These are phyloP conservation scores for Rhodotorula sp. DNA, from an alignment of 1,284 basidiomycete species.

Conservation along the genomic window DNA sequence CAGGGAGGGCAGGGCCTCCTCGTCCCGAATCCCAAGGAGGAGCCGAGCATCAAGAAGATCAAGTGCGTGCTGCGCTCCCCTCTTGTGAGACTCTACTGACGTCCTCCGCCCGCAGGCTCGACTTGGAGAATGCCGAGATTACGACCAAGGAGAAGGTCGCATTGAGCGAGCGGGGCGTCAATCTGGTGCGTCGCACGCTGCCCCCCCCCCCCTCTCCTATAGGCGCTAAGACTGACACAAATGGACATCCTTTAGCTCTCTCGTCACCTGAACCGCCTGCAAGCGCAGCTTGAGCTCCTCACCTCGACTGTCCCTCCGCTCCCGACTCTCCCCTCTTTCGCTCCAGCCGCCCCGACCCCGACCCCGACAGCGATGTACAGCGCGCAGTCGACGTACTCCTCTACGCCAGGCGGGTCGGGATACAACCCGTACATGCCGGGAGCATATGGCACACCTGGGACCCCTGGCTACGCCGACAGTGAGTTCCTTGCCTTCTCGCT, in stretches of 20 bases:
- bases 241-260: conserved; percentile 33
- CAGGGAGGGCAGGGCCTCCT: conserved; percentile 35
- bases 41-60: conserved; percentile 33
- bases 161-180: conserved; percentile 44
- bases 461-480: conserved; percentile 15
- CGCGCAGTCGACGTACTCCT: conserved; percentile 8
- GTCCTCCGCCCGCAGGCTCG: conserved; percentile 22
- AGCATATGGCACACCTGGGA: conserved; percentile 9
- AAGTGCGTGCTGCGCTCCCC: conserved; percentile 7
- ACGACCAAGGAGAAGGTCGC: conserved; percentile 45
- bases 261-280: conserved; percentile 39
- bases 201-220: no score
- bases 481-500: neutral
- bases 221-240: neutral
- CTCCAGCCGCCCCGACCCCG: conserved; percentile 12
- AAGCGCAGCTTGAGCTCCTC: conserved; percentile 42
- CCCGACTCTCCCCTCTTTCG: conserved; percentile 38
- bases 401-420: neutral
- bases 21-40: conserved; percentile 40
- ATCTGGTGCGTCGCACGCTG: conserved; percentile 32
- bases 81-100: neutral
- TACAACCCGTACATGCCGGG: conserved; percentile 25
- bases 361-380: conserved; percentile 13
- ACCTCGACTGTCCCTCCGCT: conserved; percentile 39
- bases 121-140: conserved; percentile 40